These are phyloP conservation scores for Canavalia ensiformis DNA, from an alignment of 306 rosid species.

Conservation along the genomic window DNA sequence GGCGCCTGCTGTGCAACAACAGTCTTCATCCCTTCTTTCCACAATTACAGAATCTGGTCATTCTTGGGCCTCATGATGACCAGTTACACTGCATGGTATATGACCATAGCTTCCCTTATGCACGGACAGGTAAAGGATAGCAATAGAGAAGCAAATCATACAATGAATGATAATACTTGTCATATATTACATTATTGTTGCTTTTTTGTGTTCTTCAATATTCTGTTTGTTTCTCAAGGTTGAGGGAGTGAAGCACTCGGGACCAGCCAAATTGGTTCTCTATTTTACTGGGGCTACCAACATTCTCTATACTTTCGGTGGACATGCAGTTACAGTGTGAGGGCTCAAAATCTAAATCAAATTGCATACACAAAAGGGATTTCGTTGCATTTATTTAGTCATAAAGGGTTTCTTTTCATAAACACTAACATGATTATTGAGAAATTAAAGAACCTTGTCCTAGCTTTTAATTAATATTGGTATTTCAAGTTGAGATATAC, in stretches of 20 bases:
- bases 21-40: constrained; percentile 96
- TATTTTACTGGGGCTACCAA: constrained; percentile 98
- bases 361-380: not conserved
- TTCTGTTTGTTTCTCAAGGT: constrained; percentile 52
- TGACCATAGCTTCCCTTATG: constrained; percentile 90
- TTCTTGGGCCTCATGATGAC: constrained; percentile 95
- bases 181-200: not conserved
- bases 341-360: constrained; percentile 45
- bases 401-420: constrained; percentile 14
- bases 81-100: constrained; percentile 94
- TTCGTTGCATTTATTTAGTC: constrained; percentile 15
- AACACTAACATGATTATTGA: not conserved
- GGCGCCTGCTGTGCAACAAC: constrained; percentile 99
- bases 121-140: constrained; percentile 80
- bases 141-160: not conserved
- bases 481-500: not conserved
- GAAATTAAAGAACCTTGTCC: not conserved
- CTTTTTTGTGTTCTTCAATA: constrained; percentile 1
- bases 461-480: constrained; percentile 11
- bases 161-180: not conserved
- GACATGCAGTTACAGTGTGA: constrained; percentile 99
- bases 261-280: constrained; percentile 86
- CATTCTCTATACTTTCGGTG: constrained; percentile 98
- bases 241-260: constrained; percentile 97
- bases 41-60: constrained; percentile 96